These are phyloP conservation scores for Parsonsia alboflavescens DNA, from an alignment of 257 asterid genomes.

Conservation along the genomic window DNA sequence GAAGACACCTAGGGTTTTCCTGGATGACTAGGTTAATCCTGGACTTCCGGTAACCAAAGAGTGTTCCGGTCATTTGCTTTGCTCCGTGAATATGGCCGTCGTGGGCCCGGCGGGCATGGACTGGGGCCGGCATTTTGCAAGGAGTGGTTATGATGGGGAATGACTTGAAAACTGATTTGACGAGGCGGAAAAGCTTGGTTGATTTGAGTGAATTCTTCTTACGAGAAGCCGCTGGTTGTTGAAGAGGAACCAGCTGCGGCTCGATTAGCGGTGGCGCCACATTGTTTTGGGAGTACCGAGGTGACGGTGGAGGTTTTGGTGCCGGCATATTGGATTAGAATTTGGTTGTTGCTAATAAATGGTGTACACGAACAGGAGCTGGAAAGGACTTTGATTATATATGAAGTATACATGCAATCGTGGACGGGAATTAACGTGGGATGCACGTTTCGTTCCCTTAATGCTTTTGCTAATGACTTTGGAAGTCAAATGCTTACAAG, in stretches of 20 bases:
- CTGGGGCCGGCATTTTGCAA: slow-evolving; percentile 71
- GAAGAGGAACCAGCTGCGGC: slow-evolving; percentile 31
- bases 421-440: background rate
- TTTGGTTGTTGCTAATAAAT: background rate
- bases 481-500: background rate
- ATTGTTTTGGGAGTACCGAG: slow-evolving; percentile 20
- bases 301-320: slow-evolving; percentile 31
- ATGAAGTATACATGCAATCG: background rate
- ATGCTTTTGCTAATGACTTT: background rate
- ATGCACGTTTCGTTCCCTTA: background rate
- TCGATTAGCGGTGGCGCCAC: slow-evolving; percentile 43
- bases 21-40: slow-evolving; percentile 70
- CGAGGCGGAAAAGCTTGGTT: slow-evolving; percentile 50
- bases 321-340: slow-evolving; percentile 35
- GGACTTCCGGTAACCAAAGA: slow-evolving; percentile 64
- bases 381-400: background rate
- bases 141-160: slow-evolving; percentile 81
- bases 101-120: slow-evolving; percentile 33
- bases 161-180: slow-evolving; percentile 66
- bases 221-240: slow-evolving; percentile 29
- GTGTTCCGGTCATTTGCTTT: slow-evolving; percentile 79
- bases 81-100: slow-evolving; percentile 72
- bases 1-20: slow-evolving; percentile 66
- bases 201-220: slow-evolving; percentile 50
- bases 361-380: background rate